These are phyloP conservation scores for Chlamydomonas sphaeroides DNA, from an alignment of 139 green algal species.

Conservation along the genomic window DNA sequence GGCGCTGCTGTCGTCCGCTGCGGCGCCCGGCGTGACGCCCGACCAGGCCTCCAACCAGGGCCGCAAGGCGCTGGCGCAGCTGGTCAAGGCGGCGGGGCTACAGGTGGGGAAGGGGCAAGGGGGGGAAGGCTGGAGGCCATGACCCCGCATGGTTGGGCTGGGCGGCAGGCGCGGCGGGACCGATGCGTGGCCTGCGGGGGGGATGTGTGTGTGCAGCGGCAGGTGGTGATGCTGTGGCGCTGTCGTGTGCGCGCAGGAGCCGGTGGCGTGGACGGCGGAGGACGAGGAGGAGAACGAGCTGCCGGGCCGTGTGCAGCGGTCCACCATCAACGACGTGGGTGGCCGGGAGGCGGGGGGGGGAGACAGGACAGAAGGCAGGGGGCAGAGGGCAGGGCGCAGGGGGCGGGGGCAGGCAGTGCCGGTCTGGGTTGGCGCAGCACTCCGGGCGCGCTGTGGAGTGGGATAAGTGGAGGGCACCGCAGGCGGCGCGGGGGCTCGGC, in stretches of 20 bases:
- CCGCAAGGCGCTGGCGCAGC: conserved; percentile 22
- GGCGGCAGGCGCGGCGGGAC: too few relatives aligned
- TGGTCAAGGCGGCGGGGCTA: conserved; percentile 19
- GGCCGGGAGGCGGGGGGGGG: not conserved
- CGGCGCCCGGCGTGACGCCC: not conserved
- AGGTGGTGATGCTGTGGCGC: too few relatives aligned
- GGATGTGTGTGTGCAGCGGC: too few relatives aligned
- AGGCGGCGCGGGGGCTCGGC: too few relatives aligned
- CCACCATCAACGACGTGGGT: conserved; percentile 10
- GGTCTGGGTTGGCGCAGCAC: not conserved
- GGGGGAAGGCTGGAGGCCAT: too few relatives aligned
- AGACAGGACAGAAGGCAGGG: not conserved
- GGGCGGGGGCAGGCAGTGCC: too few relatives aligned
- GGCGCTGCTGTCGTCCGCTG: conserved; percentile 12
- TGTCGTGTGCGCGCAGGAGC: too few relatives aligned
- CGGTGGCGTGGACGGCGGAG: conserved; percentile 18
- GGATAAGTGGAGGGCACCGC: too few relatives aligned
- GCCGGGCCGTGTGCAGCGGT: not conserved
- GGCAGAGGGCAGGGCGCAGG: too few relatives aligned
- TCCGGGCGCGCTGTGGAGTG: too few relatives aligned
- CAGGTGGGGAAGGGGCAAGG: not conserved
- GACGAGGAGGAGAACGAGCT: conserved; percentile 3
- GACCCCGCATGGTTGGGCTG: too few relatives aligned
- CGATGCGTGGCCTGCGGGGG: too few relatives aligned
- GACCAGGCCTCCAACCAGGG: not conserved